phyloP scores from a whole-genome alignment of 345 rosid genomes.

The Eucalyptus pumila region DNA sequence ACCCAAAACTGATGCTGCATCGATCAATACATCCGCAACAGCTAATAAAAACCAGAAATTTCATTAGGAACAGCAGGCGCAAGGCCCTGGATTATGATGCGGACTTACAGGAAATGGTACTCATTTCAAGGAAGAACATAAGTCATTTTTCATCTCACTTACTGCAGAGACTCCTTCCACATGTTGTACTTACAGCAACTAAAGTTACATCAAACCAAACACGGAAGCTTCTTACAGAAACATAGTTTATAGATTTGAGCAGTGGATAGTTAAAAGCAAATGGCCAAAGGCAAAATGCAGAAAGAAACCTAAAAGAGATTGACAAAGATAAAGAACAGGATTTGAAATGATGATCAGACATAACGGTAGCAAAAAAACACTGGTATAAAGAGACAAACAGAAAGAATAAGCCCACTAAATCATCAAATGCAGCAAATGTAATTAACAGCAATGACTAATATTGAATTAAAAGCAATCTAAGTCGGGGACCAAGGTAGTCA shows the following conservation, averaged over 20 bases:
- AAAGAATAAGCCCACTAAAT: background rate
- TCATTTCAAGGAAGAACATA: background rate
- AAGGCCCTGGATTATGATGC: background rate
- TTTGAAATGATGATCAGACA: background rate
- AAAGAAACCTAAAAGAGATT: background rate
- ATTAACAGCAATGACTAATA: background rate
- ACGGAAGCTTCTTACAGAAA: background rate
- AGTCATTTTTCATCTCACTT: background rate
- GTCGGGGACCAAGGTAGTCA: background rate
- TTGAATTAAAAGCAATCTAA: background rate
- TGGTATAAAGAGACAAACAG: background rate
- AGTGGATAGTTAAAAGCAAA: background rate
- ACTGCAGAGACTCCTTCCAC: background rate
- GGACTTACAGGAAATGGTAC: background rate
- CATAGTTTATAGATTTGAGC: background rate
- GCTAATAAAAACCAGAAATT: slow-evolving; percentile 46
- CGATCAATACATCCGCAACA: slow-evolving; percentile 89
- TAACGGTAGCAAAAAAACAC: background rate
- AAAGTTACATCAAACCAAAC: background rate
- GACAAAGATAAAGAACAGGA: background rate
- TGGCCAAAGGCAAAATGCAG: background rate
- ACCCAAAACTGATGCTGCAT: slow-evolving; percentile 87
- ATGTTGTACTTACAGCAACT: background rate
- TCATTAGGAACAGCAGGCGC: slow-evolving; percentile 1
- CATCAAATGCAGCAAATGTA: background rate